Evolutionary conservation across 169 alveolate species (phyloP), one percentile per base, ranked within the genome.

Genomic region (Cryptosporidium sp.): DNA sequence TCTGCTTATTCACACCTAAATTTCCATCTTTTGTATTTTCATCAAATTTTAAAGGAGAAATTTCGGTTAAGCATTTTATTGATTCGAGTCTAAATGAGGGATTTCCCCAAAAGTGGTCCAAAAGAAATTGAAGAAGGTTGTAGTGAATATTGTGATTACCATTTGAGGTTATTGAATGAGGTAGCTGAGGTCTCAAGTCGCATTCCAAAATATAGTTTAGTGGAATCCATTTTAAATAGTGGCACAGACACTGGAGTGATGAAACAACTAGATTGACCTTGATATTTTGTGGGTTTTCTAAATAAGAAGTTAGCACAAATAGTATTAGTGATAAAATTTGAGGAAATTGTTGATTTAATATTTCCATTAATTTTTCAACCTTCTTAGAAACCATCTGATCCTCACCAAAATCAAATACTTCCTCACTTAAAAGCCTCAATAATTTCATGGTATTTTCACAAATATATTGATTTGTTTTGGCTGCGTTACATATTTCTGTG

Each of bases 401-500:
- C 86, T 94, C 94, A 2, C 98, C 98, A 84, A 96, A 97, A 70
- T 96, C 98, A 86, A 97, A 97, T 33, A 97, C 97, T 73, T 97
- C 99, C 91, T 97, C 98, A 92, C 98, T 96, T 84, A 99, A 94
- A 96, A 99, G 95, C 92, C 97, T 97, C 39, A 99, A 95, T 51
- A 99, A 92, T 70, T 97, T 95, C 97, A 99, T 94, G 86, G 98
- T 98, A 94, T 99, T 99, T 93, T 99, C 99, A 91, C 99, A 99
- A 7, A 98, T 94, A 87, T 95, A 92, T 92, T 98, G 99, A 73
- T 96, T 95, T 21, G 97, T 94, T 91, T 96, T 97, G 80, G 99
- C 95, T 23, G 99, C 96, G 48, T 93, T 93, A 92, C 99, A 98
- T 16, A 99, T 95, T 84, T 99, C 99, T 18, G 99, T 97, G n/a